A percentile compares a stretch with the other conserved stretches of the same genome.
These are phyloP conservation scores for Mortierella sp. DNA, from an alignment of 371 early-diverging fungal genomes.

Conservation along the genomic window DNA sequence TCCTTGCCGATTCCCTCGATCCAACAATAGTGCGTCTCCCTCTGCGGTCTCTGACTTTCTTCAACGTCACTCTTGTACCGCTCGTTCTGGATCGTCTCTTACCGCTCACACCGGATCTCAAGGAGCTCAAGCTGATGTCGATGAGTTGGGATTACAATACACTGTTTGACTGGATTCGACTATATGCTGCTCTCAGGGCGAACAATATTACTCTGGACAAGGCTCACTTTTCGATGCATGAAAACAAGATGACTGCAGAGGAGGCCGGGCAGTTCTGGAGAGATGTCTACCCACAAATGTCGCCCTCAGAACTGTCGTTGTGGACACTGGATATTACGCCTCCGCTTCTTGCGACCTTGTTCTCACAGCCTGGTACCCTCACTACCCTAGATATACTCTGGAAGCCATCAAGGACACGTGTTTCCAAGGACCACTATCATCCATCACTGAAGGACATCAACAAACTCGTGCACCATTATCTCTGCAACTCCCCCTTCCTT, in stretches of 20 bases:
- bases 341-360: not conserved
- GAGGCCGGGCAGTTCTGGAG: not conserved
- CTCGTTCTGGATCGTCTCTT: not conserved
- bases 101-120: not conserved
- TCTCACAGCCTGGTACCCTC: not conserved
- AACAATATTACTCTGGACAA: not conserved
- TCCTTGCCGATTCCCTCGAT: too few relatives aligned
- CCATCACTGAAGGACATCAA: too few relatives aligned
- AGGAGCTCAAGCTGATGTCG: conserved; percentile 1
- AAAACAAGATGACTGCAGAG: not conserved
- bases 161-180: not conserved
- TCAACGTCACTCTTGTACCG: not conserved
- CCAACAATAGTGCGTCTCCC: too few relatives aligned
- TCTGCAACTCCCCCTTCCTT: too few relatives aligned
- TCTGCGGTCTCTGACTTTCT: too few relatives aligned
- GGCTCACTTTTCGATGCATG: not conserved
- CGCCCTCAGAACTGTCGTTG: not conserved
- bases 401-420: too few relatives aligned
- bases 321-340: not conserved
- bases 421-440: too few relatives aligned
- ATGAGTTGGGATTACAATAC: not conserved
- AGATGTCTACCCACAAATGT: not conserved
- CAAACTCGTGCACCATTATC: too few relatives aligned
- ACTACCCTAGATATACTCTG: too few relatives aligned
- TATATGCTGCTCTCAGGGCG: not conserved